Evolutionary conservation across 495 filamentous ascomycete species (phyloP).

Genomic region (Podospora conica): DNA sequence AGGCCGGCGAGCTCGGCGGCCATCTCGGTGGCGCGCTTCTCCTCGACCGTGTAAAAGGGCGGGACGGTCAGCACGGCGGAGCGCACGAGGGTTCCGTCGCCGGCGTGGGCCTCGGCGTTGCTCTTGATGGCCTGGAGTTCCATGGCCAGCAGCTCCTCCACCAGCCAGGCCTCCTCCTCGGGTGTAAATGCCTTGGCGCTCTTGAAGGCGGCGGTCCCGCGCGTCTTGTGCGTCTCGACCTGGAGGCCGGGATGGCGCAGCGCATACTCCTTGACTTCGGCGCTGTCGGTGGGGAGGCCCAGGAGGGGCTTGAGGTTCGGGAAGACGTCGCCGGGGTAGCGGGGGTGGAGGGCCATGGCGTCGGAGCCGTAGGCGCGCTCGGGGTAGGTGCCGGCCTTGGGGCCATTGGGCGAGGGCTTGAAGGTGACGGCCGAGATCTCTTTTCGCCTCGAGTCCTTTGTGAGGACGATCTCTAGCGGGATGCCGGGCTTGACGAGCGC

Average conservation of each 20-base stretch:
- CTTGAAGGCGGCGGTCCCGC: conserved; percentile 68
- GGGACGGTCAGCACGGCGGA: conserved; percentile 88
- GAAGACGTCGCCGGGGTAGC: conserved; percentile 91
- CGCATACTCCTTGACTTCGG: conserved; percentile 60
- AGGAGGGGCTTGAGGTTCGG: conserved; percentile 85
- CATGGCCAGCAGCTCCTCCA: conserved; percentile 96
- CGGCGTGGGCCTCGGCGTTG: conserved; percentile 82
- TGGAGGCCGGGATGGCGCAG: conserved; percentile 65
- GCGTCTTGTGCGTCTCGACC: conserved; percentile 48
- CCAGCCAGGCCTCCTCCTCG: conserved; percentile 65
- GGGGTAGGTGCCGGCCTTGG: conserved; percentile 60
- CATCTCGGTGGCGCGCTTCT: conserved; percentile 74
- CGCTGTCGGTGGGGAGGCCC: conserved; percentile 59
- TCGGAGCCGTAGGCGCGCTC: conserved; percentile 89
- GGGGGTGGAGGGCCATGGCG: conserved; percentile 76
- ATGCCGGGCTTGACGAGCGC: conserved; percentile 95
- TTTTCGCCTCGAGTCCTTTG: conserved; percentile 97
- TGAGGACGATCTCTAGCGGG: conserved; percentile 95
- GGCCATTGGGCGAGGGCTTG: conserved; percentile 64
- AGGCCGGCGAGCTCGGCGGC: conserved; percentile 84
- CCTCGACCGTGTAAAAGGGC: conserved; percentile 82
- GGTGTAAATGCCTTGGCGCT: conserved; percentile 60
- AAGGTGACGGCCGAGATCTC: conserved; percentile 88
- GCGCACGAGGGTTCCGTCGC: conserved; percentile 64
- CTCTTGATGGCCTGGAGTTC: conserved; percentile 80